Evolutionary conservation across 1,139 yeast species (phyloP).

Genomic region (Kodamaea plutei): DNA sequence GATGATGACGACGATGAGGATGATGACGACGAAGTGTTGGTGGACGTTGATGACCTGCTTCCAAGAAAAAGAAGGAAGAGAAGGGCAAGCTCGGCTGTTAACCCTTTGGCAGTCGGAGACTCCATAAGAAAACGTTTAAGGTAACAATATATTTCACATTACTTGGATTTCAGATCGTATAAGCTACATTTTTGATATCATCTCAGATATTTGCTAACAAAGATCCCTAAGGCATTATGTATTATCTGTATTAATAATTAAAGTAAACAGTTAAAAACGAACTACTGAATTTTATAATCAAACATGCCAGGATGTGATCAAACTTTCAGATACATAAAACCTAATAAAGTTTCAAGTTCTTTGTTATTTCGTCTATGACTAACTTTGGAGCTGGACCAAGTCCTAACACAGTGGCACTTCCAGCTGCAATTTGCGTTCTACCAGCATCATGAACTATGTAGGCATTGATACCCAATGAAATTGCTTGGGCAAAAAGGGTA

Average conservation of each 20-base stretch:
- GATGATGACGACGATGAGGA: conserved; percentile 22
- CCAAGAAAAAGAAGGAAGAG: conserved; percentile 33
- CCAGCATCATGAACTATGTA: conserved; percentile 93
- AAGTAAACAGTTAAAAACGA: background rate
- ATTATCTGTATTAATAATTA: background rate
- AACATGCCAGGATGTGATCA: no score
- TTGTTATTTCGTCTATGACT: conserved; percentile 76
- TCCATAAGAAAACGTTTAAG: conserved; percentile 10
- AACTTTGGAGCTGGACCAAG: conserved; percentile 95
- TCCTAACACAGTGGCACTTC: conserved; percentile 91
- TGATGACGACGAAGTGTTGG: conserved; percentile 36
- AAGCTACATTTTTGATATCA: no score
- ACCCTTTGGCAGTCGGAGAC: conserved; percentile 33
- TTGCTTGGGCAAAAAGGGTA: conserved; percentile 73
- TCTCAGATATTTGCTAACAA: no score
- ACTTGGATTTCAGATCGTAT: no score
- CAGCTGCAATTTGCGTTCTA: conserved; percentile 91
- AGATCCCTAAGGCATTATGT: background rate
- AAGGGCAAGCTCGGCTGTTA: conserved; percentile 43
- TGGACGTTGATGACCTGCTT: conserved; percentile 36
- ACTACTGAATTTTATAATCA: no score
- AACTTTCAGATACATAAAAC: no score
- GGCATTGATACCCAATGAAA: conserved; percentile 73
- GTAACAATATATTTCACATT: no score
- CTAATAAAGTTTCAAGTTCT: conserved; percentile 70